Evolutionary conservation across 768 basidiomycete genomes (phyloP).

Genomic region (Amanita jacksonii): DNA sequence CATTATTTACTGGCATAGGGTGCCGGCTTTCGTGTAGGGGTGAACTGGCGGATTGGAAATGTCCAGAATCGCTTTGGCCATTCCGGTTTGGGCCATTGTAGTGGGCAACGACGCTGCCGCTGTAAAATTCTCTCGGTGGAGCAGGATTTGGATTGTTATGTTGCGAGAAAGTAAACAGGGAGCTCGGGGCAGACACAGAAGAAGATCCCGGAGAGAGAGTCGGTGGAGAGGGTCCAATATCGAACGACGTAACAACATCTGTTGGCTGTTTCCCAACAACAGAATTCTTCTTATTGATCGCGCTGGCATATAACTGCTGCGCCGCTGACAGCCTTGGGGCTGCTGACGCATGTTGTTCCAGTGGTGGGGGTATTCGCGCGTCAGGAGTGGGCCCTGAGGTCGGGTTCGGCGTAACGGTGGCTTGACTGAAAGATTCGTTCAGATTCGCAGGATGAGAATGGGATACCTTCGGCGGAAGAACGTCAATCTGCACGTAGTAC

Average conservation of each 20-base stretch:
- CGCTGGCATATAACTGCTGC: constrained; percentile 36
- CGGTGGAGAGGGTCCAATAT: background rate
- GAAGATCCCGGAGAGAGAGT: background rate
- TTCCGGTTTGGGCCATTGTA: background rate
- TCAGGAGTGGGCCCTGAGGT: background rate
- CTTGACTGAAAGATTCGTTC: background rate
- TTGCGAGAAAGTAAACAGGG: too few relatives aligned
- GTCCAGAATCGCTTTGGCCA: background rate
- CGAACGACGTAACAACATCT: too few relatives aligned
- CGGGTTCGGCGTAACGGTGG: background rate
- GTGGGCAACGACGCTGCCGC: background rate
- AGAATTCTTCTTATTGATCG: constrained; percentile 15
- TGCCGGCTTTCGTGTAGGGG: constrained; percentile 10
- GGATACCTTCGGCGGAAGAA: constrained; percentile 23
- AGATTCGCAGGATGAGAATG: constrained; percentile 24
- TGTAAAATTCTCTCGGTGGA: background rate
- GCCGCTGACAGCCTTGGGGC: constrained; percentile 22
- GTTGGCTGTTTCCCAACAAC: background rate
- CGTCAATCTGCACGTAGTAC: constrained; percentile 26
- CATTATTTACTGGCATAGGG: too few relatives aligned
- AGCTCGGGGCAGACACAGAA: background rate
- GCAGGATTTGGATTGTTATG: background rate
- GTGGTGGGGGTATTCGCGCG: constrained; percentile 4
- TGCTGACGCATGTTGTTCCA: background rate
- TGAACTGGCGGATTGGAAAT: background rate